Evolutionary conservation across 345 rosid species (phyloP).

Genomic region (Physaria fendleri): DNA sequence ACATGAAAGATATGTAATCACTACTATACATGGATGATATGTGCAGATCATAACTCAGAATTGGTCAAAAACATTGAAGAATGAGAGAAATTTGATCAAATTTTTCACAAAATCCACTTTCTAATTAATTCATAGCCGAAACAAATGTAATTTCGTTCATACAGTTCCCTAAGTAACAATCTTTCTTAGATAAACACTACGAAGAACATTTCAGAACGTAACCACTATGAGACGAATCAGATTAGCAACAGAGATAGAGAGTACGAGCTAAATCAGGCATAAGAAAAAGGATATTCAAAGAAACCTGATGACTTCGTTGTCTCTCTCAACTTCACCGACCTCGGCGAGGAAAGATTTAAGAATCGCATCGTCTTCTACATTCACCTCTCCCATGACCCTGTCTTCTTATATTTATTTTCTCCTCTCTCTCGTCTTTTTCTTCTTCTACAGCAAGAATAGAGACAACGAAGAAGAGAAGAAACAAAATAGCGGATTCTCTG

Average conservation of each 20-base stretch:
- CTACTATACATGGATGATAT: background rate
- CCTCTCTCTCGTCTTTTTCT: background rate
- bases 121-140: background rate
- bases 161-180: conserved; percentile 1
- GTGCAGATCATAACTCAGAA: background rate
- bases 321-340: conserved; percentile 94
- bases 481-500: background rate
- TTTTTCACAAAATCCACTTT: background rate
- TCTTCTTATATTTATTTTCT: background rate
- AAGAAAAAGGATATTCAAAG: conserved; percentile 1
- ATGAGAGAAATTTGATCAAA: background rate
- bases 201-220: background rate
- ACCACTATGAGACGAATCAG: background rate
- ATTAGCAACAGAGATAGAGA: background rate
- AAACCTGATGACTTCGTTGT: conserved; percentile 91
- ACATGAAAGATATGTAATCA: background rate
- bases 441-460: conserved; percentile 2
- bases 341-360: conserved; percentile 93
- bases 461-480: conserved; percentile 5
- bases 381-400: conserved; percentile 46
- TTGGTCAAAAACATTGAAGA: background rate
- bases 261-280: background rate
- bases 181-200: background rate
- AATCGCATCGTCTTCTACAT: conserved; percentile 62
- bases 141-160: background rate